Base-by-base conservation (phyloP, 2,329 filamentous ascomycete genomes). In the Colletotrichum tanaceti region DNA sequence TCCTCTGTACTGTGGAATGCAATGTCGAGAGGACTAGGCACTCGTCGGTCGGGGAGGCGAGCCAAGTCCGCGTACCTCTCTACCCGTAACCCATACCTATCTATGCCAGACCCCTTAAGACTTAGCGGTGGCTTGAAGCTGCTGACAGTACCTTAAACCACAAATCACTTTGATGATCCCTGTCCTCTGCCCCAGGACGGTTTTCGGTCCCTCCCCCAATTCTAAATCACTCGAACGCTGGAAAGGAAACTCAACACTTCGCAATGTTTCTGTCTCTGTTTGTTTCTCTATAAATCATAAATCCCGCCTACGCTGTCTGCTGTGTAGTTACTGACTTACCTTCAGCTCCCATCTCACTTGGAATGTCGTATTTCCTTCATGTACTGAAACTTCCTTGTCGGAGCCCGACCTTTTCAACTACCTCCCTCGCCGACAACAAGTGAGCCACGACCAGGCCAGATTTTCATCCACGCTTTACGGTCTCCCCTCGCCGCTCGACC, bases 1-100 rank as follows among this genome's bases (percentile, higher is more conserved):
- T n/a, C n/a, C n/a, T n/a, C n/a, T n/a, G n/a, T n/a, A n/a, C n/a
- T n/a, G n/a, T n/a, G n/a, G n/a, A n/a, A n/a, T n/a, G n/a, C n/a
- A n/a, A n/a, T n/a, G n/a, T n/a, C n/a, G n/a, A n/a, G n/a, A 53
- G 32, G n/a, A 32, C 16, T 32, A 53, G 50, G n/a, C 50, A 53
- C 32, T 49, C 32, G 20, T 22, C 35, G 32, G n/a, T 43, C 46
- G 39, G 35, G 35, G 28, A n/a, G 20, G 32, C n/a, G 28, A 43
- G 46, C 46, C 46, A 41, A 43, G 43, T 49, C 57, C 43, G 50
- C 24, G 46, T 52, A 52, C 46, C 58, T 60, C 35, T 43, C 58
- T 35, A 60, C 46, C 35, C n/a, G n/a, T n/a, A n/a, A n/a, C n/a
- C n/a, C n/a, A n/a, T n/a, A n/a, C n/a, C n/a, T n/a, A n/a, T n/a